Evolutionary conservation across 306 rosid genomes (phyloP).

Genomic region (Abrus precatorius): DNA sequence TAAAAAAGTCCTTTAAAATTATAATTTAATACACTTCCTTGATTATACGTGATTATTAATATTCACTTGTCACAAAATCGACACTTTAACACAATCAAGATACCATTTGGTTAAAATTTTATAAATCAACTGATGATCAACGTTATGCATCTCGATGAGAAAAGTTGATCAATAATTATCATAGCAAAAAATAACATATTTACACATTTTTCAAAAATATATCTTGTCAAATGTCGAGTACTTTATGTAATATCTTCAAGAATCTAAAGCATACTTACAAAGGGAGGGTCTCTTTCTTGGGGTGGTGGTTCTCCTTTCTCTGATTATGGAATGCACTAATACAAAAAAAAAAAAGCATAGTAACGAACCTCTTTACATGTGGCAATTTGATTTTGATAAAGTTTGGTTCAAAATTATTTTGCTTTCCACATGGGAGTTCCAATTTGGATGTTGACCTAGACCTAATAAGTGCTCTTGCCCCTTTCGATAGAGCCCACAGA

Average conservation of each 20-base stretch:
- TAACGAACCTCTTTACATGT: conserved; percentile 36
- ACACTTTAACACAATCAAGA: too few relatives aligned
- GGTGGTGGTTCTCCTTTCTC: conserved; percentile 45
- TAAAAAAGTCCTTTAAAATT: too few relatives aligned
- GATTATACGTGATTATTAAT: too few relatives aligned
- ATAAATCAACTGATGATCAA: too few relatives aligned
- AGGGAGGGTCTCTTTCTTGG: conserved; percentile 12
- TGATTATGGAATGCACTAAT: conserved; percentile 45
- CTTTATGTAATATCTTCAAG: conserved; percentile 26
- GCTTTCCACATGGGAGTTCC: conserved; percentile 55
- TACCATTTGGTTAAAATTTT: too few relatives aligned
- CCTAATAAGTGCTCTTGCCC: conserved; percentile 50
- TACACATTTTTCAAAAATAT: not conserved
- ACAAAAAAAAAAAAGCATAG: conserved; percentile 21
- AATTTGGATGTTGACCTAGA: conserved; percentile 58
- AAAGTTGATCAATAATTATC: not conserved
- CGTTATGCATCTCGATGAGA: not conserved
- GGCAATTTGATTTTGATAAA: conserved; percentile 31
- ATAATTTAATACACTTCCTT: too few relatives aligned
- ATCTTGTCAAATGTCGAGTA: conserved; percentile 28
- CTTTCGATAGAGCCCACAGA: conserved; percentile 28
- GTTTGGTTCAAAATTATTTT: conserved; percentile 36
- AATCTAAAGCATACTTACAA: conserved; percentile 31
- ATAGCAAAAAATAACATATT: not conserved
- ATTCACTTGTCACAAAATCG: too few relatives aligned